Percentiles rank a stretch among this genome's conserved stretches.
phyloP scores from a whole-genome alignment of 2,329 filamentous ascomycete species.

The Hypoxylon sp. region DNA sequence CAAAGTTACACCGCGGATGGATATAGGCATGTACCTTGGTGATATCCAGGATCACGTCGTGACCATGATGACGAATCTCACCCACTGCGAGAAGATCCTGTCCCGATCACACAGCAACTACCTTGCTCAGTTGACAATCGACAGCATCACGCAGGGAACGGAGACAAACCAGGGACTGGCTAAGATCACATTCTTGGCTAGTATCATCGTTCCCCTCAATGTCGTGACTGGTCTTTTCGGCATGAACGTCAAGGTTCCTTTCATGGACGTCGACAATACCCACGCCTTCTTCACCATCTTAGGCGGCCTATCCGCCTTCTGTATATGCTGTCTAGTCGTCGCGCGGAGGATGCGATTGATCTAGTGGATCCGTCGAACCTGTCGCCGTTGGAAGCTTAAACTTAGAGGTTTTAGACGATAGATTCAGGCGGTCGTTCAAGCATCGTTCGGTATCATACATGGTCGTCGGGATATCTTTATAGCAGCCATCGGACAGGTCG shows the following conservation, averaged over 20 bases:
- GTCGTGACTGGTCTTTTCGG: slow-evolving; percentile 89
- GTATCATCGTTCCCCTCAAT: slow-evolving; percentile 96
- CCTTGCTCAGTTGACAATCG: slow-evolving; percentile 92
- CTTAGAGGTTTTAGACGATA: not conserved
- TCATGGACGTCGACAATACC: slow-evolving; percentile 61
- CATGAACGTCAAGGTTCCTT: slow-evolving; percentile 88
- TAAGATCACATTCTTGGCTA: slow-evolving; percentile 95
- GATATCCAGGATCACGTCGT: slow-evolving; percentile 99
- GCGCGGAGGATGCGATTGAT: slow-evolving; percentile 65
- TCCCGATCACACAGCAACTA: slow-evolving; percentile 96
- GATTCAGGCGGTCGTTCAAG: not conserved
- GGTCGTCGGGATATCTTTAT: not conserved
- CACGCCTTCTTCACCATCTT: slow-evolving; percentile 74
- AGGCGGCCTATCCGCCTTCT: slow-evolving; percentile 70
- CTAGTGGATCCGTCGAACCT: slow-evolving; percentile 47
- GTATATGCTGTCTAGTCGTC: slow-evolving; percentile 61
- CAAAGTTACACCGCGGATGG: slow-evolving; percentile 92
- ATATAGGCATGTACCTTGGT: slow-evolving; percentile 95
- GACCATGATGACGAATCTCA: slow-evolving; percentile 97
- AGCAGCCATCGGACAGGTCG: not conserved
- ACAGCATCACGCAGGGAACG: slow-evolving; percentile 90
- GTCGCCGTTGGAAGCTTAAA: not conserved
- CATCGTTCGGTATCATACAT: not conserved
- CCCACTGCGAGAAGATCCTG: slow-evolving; percentile 98
- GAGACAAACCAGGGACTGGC: slow-evolving; percentile 89